Conservation (phyloP, 306 rosid species). For the Cucurbita ficifolia region DNA sequence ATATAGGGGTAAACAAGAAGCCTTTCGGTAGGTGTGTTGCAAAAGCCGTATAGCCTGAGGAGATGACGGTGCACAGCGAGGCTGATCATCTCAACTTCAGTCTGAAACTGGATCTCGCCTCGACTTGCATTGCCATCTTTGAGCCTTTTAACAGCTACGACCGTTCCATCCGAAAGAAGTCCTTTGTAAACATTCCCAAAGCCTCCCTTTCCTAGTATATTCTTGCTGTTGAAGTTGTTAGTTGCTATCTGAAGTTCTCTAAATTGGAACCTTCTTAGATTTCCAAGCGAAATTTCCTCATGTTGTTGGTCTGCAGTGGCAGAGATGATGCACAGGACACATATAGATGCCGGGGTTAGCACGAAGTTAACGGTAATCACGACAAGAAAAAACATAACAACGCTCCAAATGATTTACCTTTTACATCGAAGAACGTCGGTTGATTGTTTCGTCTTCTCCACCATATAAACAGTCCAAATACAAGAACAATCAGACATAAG, state of each 20-base stretch:
- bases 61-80: conserved; percentile 86
- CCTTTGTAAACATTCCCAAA: conserved; percentile 95
- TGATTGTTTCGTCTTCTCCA: conserved; percentile 65
- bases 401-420: conserved; percentile 25
- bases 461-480: conserved; percentile 64
- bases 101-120: conserved; percentile 88
- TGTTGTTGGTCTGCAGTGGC: conserved; percentile 43
- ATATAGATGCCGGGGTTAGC: not conserved
- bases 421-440: conserved; percentile 71
- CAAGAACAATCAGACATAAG: conserved; percentile 61
- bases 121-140: conserved; percentile 69
- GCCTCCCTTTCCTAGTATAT: conserved; percentile 83
- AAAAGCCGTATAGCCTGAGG: conserved; percentile 66
- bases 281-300: conserved; percentile 78
- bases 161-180: conserved; percentile 52
- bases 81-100: conserved; percentile 97
- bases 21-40: conserved; percentile 67
- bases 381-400: not conserved
- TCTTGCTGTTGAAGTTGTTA: conserved; percentile 73
- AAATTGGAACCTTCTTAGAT: conserved; percentile 71
- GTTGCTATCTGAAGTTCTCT: conserved; percentile 87
- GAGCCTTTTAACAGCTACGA: conserved; percentile 87
- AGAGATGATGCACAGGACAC: not conserved
- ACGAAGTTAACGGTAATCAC: not conserved
- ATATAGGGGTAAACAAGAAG: conserved; percentile 84